These are phyloP conservation scores for Xanthoparmelia taractica DNA, from an alignment of 495 filamentous ascomycete genomes.

Conservation along the genomic window DNA sequence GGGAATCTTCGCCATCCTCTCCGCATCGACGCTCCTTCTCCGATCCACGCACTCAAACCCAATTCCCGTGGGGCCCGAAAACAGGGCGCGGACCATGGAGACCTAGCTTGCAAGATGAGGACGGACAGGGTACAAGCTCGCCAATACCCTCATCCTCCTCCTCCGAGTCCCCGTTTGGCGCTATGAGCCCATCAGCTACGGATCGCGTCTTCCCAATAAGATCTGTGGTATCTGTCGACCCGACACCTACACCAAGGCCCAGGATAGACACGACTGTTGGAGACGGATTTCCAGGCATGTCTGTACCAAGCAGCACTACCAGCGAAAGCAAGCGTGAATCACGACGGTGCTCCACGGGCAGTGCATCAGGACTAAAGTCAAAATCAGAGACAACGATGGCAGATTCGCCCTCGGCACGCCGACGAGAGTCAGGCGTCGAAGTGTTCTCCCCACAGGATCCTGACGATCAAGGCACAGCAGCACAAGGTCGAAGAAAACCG, in stretches of 20 bases:
- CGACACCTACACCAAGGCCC: constrained; percentile 29
- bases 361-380: constrained; percentile 8
- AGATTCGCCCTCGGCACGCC: constrained; percentile 4
- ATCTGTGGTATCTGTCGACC: constrained; percentile 68
- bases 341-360: constrained; percentile 18
- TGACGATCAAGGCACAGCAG: background rate
- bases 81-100: background rate
- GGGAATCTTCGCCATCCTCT: background rate
- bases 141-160: constrained; percentile 8
- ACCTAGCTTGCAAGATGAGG: background rate
- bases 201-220: constrained; percentile 82
- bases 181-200: constrained; percentile 38
- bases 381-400: background rate
- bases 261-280: constrained; percentile 15
- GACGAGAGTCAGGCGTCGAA: constrained; percentile 1
- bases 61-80: constrained; percentile 5
- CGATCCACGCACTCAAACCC: constrained; percentile 10
- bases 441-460: background rate
- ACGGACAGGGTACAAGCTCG: background rate
- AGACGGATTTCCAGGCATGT: constrained; percentile 25
- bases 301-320: constrained; percentile 16
- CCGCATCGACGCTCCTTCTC: constrained; percentile 12
- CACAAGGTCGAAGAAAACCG: constrained; percentile 2
- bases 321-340: constrained; percentile 12
- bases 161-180: constrained; percentile 23